phyloP scores from a whole-genome alignment of 2,329 filamentous ascomycete species.

The Aulographum hederae region DNA sequence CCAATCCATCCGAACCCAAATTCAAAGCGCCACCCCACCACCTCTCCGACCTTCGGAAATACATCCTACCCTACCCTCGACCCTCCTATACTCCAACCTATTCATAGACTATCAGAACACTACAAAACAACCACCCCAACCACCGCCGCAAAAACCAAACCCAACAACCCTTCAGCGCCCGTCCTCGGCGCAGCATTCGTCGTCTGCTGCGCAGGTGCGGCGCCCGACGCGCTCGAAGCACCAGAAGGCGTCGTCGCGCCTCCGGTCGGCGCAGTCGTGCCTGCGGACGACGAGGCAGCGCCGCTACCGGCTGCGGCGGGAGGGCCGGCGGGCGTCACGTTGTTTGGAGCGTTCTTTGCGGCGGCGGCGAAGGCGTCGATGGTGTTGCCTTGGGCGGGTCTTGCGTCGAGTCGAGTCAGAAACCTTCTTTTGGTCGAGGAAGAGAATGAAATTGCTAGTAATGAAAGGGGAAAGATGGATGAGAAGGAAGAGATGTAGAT shows the following conservation, averaged over 20 bases:
- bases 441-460: neutral
- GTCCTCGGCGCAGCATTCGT: neutral
- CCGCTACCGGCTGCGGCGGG: no score
- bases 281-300: neutral
- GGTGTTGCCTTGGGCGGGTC: slow-evolving; percentile 2
- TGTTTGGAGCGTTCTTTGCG: slow-evolving; percentile 1
- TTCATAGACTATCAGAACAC: no score
- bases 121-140: no score
- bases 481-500: slow-evolving; percentile 4
- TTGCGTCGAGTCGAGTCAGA: neutral
- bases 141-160: no score
- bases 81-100: no score
- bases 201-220: neutral
- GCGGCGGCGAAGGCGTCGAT: slow-evolving; percentile 1
- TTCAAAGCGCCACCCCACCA: no score
- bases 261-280: neutral
- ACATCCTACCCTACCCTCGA: no score
- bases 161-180: no score
- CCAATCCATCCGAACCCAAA: no score
- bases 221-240: neutral
- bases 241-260: neutral
- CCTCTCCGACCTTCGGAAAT: no score
- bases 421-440: neutral
- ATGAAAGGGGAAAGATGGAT: neutral
- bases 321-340: neutral